Conservation (phyloP, 768 basidiomycete species). For the Crassisporium funariophilum region DNA sequence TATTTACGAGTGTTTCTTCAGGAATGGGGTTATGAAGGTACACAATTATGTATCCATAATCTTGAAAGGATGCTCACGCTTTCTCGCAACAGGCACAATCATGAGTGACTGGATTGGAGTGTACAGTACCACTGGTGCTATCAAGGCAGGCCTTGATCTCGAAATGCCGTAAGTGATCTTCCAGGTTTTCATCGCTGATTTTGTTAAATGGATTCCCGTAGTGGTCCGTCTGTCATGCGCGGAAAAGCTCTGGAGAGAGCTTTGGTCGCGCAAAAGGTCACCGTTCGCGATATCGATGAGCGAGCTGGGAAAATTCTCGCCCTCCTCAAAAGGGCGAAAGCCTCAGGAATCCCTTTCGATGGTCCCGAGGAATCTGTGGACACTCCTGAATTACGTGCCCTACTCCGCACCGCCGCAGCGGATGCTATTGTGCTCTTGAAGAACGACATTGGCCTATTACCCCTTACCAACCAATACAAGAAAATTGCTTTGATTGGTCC, state of each 20-base stretch:
- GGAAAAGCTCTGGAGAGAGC: constrained; percentile 44
- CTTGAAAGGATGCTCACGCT: not conserved
- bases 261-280: constrained; percentile 44
- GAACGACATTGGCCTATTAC: constrained; percentile 55
- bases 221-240: constrained; percentile 52
- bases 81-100: constrained; percentile 38
- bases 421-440: constrained; percentile 63
- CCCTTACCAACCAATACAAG: constrained; percentile 38
- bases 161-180: constrained; percentile 55
- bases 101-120: constrained; percentile 64
- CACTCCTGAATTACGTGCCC: constrained; percentile 45
- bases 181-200: not conserved
- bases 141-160: constrained; percentile 65
- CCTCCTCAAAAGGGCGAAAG: constrained; percentile 46
- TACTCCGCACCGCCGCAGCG: constrained; percentile 53
- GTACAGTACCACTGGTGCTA: constrained; percentile 48
- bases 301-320: constrained; percentile 46
- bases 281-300: constrained; percentile 41
- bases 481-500: constrained; percentile 65
- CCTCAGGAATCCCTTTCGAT: constrained; percentile 58
- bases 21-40: constrained; percentile 66
- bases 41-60: not conserved
- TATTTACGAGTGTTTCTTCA: constrained; percentile 13
- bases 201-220: constrained; percentile 39
- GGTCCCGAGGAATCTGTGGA: constrained; percentile 48